phyloP scores from a whole-genome alignment of 345 rosid genomes.

The Hibiscus syriacus region DNA sequence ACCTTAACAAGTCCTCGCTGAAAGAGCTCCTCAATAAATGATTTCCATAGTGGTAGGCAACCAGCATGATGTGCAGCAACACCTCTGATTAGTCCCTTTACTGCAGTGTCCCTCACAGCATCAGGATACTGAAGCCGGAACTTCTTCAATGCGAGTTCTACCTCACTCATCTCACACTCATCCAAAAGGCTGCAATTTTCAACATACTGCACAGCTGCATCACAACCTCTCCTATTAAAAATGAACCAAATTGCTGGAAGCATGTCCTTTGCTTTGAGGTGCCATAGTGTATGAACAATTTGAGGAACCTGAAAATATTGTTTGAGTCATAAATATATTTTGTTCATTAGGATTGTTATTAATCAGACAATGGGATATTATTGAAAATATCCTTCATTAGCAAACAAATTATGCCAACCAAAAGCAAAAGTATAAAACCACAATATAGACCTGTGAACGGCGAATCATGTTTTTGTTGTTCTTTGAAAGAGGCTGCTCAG shows the following conservation, averaged over 20 bases:
- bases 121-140: constrained; percentile 81
- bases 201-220: constrained; percentile 85
- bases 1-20: constrained; percentile 89
- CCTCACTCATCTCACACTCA: constrained; percentile 75
- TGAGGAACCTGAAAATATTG: constrained; percentile 71
- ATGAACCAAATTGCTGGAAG: constrained; percentile 97
- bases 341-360: not conserved
- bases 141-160: constrained; percentile 78
- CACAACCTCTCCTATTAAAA: constrained; percentile 90
- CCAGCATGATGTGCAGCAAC: constrained; percentile 98
- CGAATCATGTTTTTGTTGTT: constrained; percentile 70
- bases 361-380: constrained; percentile 1
- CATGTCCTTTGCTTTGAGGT: constrained; percentile 71
- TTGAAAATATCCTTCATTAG: not conserved
- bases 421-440: constrained; percentile 9
- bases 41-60: constrained; percentile 93
- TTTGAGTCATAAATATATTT: not conserved
- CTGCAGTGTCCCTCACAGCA: constrained; percentile 81
- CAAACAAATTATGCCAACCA: constrained; percentile 2
- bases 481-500: constrained; percentile 68
- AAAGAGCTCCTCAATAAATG: constrained; percentile 84
- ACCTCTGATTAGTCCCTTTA: constrained; percentile 76
- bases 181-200: constrained; percentile 70
- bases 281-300: constrained; percentile 67
- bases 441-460: constrained; percentile 57